Conservation (phyloP, 306 rosid species). For the Rubus idaeus region DNA sequence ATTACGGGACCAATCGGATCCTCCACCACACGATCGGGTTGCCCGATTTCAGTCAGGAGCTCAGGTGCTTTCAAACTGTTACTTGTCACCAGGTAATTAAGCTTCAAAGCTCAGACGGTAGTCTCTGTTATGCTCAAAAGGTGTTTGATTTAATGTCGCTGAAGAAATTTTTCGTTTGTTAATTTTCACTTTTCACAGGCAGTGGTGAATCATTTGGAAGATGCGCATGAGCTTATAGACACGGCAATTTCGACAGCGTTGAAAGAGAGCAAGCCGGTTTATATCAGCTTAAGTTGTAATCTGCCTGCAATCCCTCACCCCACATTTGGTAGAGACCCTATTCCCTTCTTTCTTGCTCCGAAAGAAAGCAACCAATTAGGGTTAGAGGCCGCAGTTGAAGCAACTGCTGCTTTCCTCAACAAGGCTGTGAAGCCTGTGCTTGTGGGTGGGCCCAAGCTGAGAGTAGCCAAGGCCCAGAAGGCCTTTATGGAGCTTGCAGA, state of each 20-base stretch:
- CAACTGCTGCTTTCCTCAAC: conserved; percentile 67
- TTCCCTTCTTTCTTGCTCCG: conserved; percentile 70
- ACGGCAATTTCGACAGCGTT: conserved; percentile 89
- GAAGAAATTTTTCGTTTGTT: background rate
- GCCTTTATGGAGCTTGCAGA: conserved; percentile 73
- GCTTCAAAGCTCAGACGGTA: background rate
- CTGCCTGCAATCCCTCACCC: conserved; percentile 68
- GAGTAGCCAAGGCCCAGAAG: conserved; percentile 62
- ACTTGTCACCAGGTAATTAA: conserved; percentile 67
- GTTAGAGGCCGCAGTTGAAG: conserved; percentile 88
- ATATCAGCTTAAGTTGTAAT: conserved; percentile 77
- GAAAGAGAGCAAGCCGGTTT: conserved; percentile 89
- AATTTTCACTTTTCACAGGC: conserved; percentile 36
- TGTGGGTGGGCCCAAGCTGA: conserved; percentile 78
- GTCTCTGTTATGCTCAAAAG: background rate
- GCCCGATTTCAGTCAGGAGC: conserved; percentile 78
- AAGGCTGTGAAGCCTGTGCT: conserved; percentile 80
- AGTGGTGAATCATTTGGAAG: conserved; percentile 80
- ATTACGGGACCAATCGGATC: conserved; percentile 75
- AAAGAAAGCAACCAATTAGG: conserved; percentile 64
- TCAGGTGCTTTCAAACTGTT: conserved; percentile 67
- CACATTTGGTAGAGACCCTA: conserved; percentile 78
- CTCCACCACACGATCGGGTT: conserved; percentile 86
- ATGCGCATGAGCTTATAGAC: conserved; percentile 77
- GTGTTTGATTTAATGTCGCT: background rate